Conservation (phyloP, 768 basidiomycete genomes). For the Mycena pura region DNA sequence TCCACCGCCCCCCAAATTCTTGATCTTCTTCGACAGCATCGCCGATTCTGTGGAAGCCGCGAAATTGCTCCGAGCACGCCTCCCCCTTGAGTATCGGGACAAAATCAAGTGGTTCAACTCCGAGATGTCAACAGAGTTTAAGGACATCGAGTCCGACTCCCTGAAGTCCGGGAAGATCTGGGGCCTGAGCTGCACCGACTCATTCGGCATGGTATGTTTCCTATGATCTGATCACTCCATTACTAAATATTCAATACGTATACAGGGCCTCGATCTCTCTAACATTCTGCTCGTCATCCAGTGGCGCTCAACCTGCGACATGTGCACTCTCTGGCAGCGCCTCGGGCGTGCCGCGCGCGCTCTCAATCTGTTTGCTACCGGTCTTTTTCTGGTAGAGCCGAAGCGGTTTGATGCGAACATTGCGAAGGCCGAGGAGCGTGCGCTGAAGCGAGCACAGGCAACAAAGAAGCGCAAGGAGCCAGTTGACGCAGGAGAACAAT, state of each 20-base stretch:
- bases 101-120: conserved; percentile 33
- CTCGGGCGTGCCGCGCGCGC: conserved; percentile 32
- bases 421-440: background rate
- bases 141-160: conserved; percentile 1
- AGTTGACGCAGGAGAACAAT: background rate
- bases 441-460: background rate
- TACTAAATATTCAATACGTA: too few relatives aligned
- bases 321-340: conserved; percentile 34
- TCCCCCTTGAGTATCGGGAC: conserved; percentile 16
- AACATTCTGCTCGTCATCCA: conserved; percentile 38
- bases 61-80: conserved; percentile 8
- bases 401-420: conserved; percentile 30
- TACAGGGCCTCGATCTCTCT: conserved; percentile 37
- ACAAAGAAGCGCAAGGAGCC: background rate
- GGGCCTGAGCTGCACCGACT: conserved; percentile 29
- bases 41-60: conserved; percentile 15
- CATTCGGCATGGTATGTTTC: conserved; percentile 34
- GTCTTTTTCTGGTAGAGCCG: conserved; percentile 25
- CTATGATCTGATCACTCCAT: background rate
- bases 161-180: conserved; percentile 27
- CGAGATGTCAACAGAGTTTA: conserved; percentile 26
- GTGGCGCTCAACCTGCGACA: conserved; percentile 26
- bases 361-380: conserved; percentile 9
- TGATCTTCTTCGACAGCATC: conserved; percentile 33
- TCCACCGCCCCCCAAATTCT: conserved; percentile 23